Base-by-base conservation (phyloP, 805 yeast species). In the Vanderwaltozyma tropicalis region DNA sequence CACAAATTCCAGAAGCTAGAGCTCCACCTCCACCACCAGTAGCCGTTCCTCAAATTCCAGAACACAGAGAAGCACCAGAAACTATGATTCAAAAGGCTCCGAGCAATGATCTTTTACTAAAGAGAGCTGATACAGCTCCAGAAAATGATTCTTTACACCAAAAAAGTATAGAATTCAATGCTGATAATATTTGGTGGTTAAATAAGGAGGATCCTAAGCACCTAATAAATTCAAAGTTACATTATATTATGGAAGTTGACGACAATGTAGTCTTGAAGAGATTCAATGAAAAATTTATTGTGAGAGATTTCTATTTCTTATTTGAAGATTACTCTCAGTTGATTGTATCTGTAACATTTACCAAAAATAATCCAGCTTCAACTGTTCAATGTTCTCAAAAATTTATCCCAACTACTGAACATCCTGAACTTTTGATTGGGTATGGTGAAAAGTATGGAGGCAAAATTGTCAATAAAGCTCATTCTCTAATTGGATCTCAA, bases 241-340 rank as follows among this genome's bases (percentile, higher is more conserved):
- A 38, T 12, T 33, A 28, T 34, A 14, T 34, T 9, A 26, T 38
- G 41, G 95, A 86, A 55, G 70, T 76, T 17, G 95, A 86, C 40
- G 72, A 74, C 20, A 63, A 69, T 41, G 51, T 53, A 12, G 61
- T 79, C 7, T 46, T 46, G 12, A 82, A 80, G 50, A 72, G 95
- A 46, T 74, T 74, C 11, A 73, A 74, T 18, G 62, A 75, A 30
- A 45, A 43, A 2, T 43, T 63, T 37, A 60, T 67, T 4, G 65
- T 72, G 44, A 68, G 80, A 38, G 87, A 80, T 45, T 76, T 81
- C 45, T 85, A 84, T 52, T 66, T 86, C 12, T 59, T 87, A 29
- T 79, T 76, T 57, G 76, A 72, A 42, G 94, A 84, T 53, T 76
- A 80, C 46, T 73, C 92, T 1, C 85, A 79, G 47, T 63, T 78